Conservation (phyloP, 1,139 yeast genomes). For the Yamadazyma dushanensis region DNA sequence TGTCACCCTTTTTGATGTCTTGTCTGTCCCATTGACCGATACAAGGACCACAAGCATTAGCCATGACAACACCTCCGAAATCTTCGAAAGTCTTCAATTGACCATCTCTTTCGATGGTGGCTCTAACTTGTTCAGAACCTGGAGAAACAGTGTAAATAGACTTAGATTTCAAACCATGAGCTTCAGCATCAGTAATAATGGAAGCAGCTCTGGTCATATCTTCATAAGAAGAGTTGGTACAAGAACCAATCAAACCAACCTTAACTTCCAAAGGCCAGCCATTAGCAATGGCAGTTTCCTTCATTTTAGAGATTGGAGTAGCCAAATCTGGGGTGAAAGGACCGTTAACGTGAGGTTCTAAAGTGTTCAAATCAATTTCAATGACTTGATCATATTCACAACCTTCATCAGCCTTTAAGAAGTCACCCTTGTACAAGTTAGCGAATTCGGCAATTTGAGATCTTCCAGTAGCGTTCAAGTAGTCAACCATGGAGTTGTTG, state of each 20-base stretch:
- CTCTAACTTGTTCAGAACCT: slow-evolving; percentile 99
- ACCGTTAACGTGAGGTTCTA: slow-evolving; percentile 98
- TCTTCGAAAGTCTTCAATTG: slow-evolving; percentile 86
- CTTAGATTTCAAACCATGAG: slow-evolving; percentile 90
- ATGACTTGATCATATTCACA: slow-evolving; percentile 94
- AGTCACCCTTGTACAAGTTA: slow-evolving; percentile 68
- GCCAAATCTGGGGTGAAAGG: slow-evolving; percentile 99
- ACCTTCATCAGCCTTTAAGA: slow-evolving; percentile 89
- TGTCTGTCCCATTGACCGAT: slow-evolving; percentile 99
- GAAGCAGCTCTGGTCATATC: slow-evolving; percentile 98
- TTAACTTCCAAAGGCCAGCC: slow-evolving; percentile 94
- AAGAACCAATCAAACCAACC: slow-evolving; percentile 97
- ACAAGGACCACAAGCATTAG: slow-evolving; percentile 99
- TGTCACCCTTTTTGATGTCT: slow-evolving; percentile 95
- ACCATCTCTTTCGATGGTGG: slow-evolving; percentile 97
- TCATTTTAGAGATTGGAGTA: slow-evolving; percentile 92
- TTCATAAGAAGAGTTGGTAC: slow-evolving; percentile 99
- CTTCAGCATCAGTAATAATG: slow-evolving; percentile 85
- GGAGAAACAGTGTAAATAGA: slow-evolving; percentile 93
- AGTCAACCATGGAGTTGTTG: slow-evolving; percentile 87
- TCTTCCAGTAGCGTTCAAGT: slow-evolving; percentile 88
- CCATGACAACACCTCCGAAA: slow-evolving; percentile 93
- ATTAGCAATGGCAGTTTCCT: slow-evolving; percentile 81
- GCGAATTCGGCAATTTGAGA: slow-evolving; percentile 82
- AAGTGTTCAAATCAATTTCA: slow-evolving; percentile 90